Evolutionary conservation across 1,284 basidiomycete species (phyloP), one percentile per base, ranked within the genome.

Genomic region (Sphaerobolus stellatus): DNA sequence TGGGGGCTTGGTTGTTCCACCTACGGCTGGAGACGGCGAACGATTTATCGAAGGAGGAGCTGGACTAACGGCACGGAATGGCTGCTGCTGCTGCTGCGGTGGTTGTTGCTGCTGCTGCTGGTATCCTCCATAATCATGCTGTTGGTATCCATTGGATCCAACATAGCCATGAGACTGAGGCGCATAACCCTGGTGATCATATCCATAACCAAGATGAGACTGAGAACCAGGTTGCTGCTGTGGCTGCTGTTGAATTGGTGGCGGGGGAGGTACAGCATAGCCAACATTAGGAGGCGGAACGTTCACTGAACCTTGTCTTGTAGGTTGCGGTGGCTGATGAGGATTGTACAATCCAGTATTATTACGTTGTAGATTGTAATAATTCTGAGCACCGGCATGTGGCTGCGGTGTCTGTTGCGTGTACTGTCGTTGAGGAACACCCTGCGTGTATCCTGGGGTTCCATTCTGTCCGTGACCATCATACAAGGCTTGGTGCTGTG

Each of bases 1-100:
- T 7, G 41, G n/a, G 82, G 74, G 5, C 66, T 14, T 1, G 57
- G 55, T 18, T 65, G n/a, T n/a, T n/a, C n/a, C n/a, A n/a, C n/a
- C 68, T 1, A 66, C 69, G 29, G 73, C 72, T 6, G 76, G 78
- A 31, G 72, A 73, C 20, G 72, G 73, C 30, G 68, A 69, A n/a
- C 68, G 62, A 22, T 45, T 28, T 27, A 47, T 20, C 5, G 24
- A 24, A 30, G 36, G 48, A 5, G 53, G 33, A 36, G 33, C n/a
- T n/a, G n/a, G n/a, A n/a, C n/a, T n/a, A n/a, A n/a, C n/a, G n/a
- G 18, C 41, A 27, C 16, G 41, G 49, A 28, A 36, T 51, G 30
- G 40, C 38, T 36, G 20, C 40, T 31, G 36, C 18, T 56, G 40
- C 16, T 13, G n/a, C 25, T 34, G 36, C 11, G 40, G 27, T 30